Percentiles rank a stretch among this genome's conserved stretches.
These are phyloP conservation scores for Omphalotus guepiniiformis DNA, from an alignment of 768 basidiomycete genomes.

Conservation along the genomic window DNA sequence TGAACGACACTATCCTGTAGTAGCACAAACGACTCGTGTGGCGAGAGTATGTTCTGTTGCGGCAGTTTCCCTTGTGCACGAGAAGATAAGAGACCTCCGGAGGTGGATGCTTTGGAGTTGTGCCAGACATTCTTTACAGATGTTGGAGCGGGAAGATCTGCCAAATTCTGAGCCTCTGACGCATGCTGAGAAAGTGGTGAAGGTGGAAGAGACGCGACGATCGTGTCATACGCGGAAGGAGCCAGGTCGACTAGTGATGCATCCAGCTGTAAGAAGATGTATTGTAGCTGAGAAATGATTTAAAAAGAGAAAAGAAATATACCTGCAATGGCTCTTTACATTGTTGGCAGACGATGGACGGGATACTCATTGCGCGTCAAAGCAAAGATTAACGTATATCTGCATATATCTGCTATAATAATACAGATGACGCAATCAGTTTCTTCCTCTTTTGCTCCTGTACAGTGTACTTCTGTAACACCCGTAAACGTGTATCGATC, in stretches of 20 bases:
- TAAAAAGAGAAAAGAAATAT: slow-evolving; percentile 10
- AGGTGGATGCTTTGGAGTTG: slow-evolving; percentile 40
- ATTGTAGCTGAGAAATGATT: slow-evolving; percentile 5
- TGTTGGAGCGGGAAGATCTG: slow-evolving; percentile 42
- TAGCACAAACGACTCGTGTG: slow-evolving; percentile 89
- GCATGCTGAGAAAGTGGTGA: slow-evolving; percentile 32
- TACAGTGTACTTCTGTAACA: no score
- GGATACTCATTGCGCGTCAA: slow-evolving; percentile 29
- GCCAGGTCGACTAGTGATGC: slow-evolving; percentile 86
- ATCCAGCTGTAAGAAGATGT: slow-evolving; percentile 54
- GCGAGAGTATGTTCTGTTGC: slow-evolving; percentile 48
- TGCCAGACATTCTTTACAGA: slow-evolving; percentile 63
- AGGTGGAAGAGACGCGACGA: slow-evolving; percentile 62
- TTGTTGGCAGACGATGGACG: slow-evolving; percentile 65
- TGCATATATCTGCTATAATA: no score
- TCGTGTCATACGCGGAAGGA: slow-evolving; percentile 84
- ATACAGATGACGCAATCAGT: no score
- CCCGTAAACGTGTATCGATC: no score
- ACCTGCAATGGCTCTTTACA: slow-evolving; percentile 91
- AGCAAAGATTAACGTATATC: no score
- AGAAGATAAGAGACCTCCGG: slow-evolving; percentile 41
- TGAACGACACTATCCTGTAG: slow-evolving; percentile 79
- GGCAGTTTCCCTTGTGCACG: slow-evolving; percentile 60
- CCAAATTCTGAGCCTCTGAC: slow-evolving; percentile 42
- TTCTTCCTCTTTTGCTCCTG: no score